Evolutionary conservation across 106 monocot species (phyloP).

Genomic region (Ottelia alismoides): DNA sequence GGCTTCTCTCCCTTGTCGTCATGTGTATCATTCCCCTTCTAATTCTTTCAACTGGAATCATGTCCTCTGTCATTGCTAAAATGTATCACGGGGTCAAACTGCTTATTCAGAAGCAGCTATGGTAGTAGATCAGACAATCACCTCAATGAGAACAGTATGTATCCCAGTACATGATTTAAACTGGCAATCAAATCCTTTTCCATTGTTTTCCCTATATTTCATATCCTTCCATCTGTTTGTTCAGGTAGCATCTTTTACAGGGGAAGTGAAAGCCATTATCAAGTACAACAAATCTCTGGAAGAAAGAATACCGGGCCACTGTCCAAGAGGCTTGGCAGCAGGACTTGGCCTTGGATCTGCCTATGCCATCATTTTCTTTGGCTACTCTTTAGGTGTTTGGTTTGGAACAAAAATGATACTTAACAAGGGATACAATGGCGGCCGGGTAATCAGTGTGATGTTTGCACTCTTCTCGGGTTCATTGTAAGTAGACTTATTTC

Average conservation of each 20-base stretch:
- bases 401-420: conserved; percentile 22
- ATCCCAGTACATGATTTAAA: too few relatives aligned
- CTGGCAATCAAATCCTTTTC: too few relatives aligned
- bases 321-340: conserved; percentile 10
- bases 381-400: conserved; percentile 19
- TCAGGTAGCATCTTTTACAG: conserved; percentile 26
- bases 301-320: background rate
- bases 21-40: conserved; percentile 37
- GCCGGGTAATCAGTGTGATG: conserved; percentile 18
- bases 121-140: conserved; percentile 62
- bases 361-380: conserved; percentile 4
- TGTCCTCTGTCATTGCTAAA: conserved; percentile 35
- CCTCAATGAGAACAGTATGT: conserved; percentile 69
- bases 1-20: conserved; percentile 79
- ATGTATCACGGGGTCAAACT: conserved; percentile 31
- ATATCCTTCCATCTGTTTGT: too few relatives aligned
- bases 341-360: conserved; percentile 14
- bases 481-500: too few relatives aligned
- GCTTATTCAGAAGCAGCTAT: conserved; percentile 44
- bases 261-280: background rate
- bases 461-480: conserved; percentile 15
- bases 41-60: conserved; percentile 31
- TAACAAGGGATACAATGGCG: conserved; percentile 20
- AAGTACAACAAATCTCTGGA: conserved; percentile 15
- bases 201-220: too few relatives aligned